Conservation (phyloP, 768 basidiomycete genomes). For the Lactifluus pinguis region DNA sequence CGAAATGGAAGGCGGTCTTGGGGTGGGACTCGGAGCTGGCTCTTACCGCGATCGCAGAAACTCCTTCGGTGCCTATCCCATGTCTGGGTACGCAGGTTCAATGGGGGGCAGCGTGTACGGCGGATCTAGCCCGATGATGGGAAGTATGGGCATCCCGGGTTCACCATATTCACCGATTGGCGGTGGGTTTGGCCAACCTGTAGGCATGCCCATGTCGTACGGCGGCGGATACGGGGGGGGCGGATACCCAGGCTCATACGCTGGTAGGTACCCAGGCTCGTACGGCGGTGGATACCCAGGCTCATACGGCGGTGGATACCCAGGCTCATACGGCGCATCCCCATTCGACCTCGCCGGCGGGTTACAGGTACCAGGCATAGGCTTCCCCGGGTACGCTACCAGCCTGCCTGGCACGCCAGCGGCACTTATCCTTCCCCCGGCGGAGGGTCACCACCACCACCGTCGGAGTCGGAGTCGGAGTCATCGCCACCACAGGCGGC, state of each 20-base stretch:
- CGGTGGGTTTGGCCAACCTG: neutral
- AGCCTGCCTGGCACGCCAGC: neutral
- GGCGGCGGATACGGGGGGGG: neutral
- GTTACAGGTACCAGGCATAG: neutral
- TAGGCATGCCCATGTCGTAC: slow-evolving; percentile 6
- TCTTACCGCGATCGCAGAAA: slow-evolving; percentile 7
- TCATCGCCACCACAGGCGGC: slow-evolving; percentile 9
- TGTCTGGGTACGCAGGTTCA: neutral
- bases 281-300: neutral
- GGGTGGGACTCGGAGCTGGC: neutral
- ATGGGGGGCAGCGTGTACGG: neutral
- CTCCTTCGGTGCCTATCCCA: slow-evolving; percentile 2
- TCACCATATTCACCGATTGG: neutral
- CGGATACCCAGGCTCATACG: too few species aligned
- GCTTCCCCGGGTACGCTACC: neutral
- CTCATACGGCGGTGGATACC: too few species aligned
- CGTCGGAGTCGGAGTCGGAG: neutral
- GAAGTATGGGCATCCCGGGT: slow-evolving; percentile 1
- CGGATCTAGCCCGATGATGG: neutral
- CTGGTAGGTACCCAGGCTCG: neutral
- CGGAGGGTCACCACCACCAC: neutral
- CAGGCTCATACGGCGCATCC: too few species aligned
- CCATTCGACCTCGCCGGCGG: neutral
- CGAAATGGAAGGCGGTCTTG: neutral
- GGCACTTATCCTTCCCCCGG: neutral